phyloP scores from a whole-genome alignment of 2,329 filamentous ascomycete genomes.

The Davidsoniella australis region DNA sequence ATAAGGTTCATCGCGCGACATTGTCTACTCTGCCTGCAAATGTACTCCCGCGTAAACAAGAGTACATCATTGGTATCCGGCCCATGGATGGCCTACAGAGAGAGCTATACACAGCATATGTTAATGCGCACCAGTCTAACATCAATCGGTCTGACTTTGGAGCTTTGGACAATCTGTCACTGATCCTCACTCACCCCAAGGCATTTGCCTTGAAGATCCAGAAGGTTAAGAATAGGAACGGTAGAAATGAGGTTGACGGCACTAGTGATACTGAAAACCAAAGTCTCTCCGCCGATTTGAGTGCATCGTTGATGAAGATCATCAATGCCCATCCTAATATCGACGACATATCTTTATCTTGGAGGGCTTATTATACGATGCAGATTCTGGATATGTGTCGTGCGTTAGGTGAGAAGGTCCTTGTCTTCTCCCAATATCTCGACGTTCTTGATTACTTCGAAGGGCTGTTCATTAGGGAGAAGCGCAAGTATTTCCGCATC shows the following conservation, averaged over 20 bases:
- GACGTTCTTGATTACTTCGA: conserved; percentile 53
- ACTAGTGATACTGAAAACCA: conserved; percentile 2
- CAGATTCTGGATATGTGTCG: conserved; percentile 50
- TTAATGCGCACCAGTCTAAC: conserved; percentile 15
- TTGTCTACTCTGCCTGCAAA: conserved; percentile 43
- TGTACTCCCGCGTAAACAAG: conserved; percentile 56
- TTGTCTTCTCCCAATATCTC: conserved; percentile 65
- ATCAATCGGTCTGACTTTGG: conserved; percentile 18
- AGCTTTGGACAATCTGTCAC: conserved; percentile 22
- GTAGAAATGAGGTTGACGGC: not conserved
- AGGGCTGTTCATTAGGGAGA: conserved; percentile 31
- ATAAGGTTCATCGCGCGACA: conserved; percentile 63
- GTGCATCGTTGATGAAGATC: not conserved
- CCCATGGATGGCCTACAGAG: conserved; percentile 45
- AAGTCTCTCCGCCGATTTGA: conserved; percentile 4
- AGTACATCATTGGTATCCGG: conserved; percentile 64
- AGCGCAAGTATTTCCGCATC: conserved; percentile 38
- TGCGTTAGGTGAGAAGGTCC: conserved; percentile 48
- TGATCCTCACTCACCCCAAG: conserved; percentile 36
- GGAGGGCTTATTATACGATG: conserved; percentile 21
- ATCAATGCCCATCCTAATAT: conserved; percentile 6
- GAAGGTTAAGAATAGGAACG: conserved; percentile 7
- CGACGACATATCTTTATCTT: conserved; percentile 27
- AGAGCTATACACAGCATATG: conserved; percentile 38
- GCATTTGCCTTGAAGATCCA: conserved; percentile 25